phyloP scores from a whole-genome alignment of 495 filamentous ascomycete genomes.

The Amniculicola lignicola region DNA sequence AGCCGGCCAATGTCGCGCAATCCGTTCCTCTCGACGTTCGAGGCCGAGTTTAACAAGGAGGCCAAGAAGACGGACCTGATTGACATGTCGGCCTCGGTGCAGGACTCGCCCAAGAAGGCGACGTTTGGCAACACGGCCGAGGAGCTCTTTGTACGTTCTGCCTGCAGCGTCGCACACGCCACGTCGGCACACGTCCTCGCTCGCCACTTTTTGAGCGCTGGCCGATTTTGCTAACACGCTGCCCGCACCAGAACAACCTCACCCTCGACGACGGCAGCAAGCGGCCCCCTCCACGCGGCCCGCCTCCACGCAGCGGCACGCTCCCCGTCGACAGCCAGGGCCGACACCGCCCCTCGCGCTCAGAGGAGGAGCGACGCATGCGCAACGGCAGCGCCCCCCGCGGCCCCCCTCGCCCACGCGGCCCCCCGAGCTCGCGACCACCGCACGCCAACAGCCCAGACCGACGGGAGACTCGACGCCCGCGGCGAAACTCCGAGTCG shows the following conservation, averaged over 20 bases:
- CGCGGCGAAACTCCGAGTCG: slow-evolving; percentile 89
- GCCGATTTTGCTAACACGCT: no score
- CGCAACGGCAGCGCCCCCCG: slow-evolving; percentile 27
- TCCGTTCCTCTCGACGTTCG: slow-evolving; percentile 79
- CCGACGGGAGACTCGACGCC: slow-evolving; percentile 49
- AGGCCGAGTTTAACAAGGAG: slow-evolving; percentile 43
- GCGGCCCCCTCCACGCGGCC: slow-evolving; percentile 12
- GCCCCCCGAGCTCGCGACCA: slow-evolving; percentile 41
- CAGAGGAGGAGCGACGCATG: slow-evolving; percentile 41
- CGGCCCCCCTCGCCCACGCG: slow-evolving; percentile 37
- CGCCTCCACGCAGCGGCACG: slow-evolving; percentile 32
- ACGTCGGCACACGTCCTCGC: slow-evolving; percentile 8
- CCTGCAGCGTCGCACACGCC: slow-evolving; percentile 10
- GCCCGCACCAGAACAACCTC: slow-evolving; percentile 40
- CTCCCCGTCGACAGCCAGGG: slow-evolving; percentile 27
- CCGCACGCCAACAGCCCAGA: slow-evolving; percentile 49
- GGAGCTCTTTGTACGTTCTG: slow-evolving; percentile 81
- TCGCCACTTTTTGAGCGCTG: background rate
- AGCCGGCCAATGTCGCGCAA: slow-evolving; percentile 76
- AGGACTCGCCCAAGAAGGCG: slow-evolving; percentile 49
- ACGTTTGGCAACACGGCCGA: slow-evolving; percentile 63
- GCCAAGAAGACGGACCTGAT: slow-evolving; percentile 37
- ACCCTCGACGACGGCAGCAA: slow-evolving; percentile 34
- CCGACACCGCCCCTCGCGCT: slow-evolving; percentile 37
- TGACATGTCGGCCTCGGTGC: slow-evolving; percentile 51